These are phyloP conservation scores for Periconia sp. DNA, from an alignment of 2,329 filamentous ascomycete genomes.

Conservation along the genomic window DNA sequence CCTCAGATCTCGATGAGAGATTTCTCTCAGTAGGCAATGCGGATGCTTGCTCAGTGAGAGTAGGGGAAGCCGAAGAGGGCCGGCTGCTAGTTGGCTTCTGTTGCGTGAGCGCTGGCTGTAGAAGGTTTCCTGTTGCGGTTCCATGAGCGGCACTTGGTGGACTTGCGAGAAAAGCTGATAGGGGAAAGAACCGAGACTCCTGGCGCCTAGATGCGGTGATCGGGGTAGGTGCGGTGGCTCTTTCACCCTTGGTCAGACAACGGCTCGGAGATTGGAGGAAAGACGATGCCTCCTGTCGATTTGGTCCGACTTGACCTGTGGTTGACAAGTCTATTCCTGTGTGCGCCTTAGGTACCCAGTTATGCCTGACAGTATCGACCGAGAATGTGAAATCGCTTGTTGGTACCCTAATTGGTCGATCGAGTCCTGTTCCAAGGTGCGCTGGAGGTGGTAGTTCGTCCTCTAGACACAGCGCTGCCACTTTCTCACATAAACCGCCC, in stretches of 20 bases:
- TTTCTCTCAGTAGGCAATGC: no score
- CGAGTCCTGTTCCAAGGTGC: no score
- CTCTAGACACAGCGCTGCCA: slow-evolving; percentile 16
- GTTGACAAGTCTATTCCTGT: slow-evolving; percentile 13
- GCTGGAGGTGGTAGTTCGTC: slow-evolving; percentile 8
- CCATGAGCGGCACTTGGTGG: slow-evolving; percentile 4
- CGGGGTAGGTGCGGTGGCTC: not conserved
- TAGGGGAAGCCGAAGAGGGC: slow-evolving; percentile 4
- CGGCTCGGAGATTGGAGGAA: slow-evolving; percentile 5
- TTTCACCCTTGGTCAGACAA: not conserved
- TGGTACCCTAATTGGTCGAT: not conserved
- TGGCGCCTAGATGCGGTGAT: slow-evolving; percentile 7
- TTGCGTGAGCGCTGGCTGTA: not conserved
- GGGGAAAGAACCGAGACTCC: slow-evolving; percentile 22
- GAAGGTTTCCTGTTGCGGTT: not conserved
- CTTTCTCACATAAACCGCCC: slow-evolving; percentile 13
- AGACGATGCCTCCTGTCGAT: not conserved
- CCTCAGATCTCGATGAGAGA: slow-evolving; percentile 12
- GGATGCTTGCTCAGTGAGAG: slow-evolving; percentile 12
- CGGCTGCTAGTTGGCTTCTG: not conserved
- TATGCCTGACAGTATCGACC: slow-evolving; percentile 18
- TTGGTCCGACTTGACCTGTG: not conserved
- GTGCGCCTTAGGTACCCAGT: slow-evolving; percentile 31
- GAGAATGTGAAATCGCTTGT: slow-evolving; percentile 1
- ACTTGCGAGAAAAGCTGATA: slow-evolving; percentile 22